Evolutionary conservation across 805 yeast species (phyloP), one percentile per base, ranked within the genome.

Genomic region (Hemisphaericaspora nanyangensis): DNA sequence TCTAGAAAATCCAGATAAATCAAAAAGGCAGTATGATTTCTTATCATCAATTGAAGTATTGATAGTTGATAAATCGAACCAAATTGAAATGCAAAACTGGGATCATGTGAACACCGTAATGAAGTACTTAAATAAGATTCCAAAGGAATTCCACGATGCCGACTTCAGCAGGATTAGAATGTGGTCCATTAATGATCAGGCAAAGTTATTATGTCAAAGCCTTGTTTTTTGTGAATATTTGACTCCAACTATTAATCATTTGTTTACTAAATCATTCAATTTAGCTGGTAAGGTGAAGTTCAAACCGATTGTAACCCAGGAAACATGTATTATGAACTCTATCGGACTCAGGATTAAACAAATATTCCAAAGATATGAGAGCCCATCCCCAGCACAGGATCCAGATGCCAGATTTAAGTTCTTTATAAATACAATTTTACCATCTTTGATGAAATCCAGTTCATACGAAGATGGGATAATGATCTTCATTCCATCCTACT

Each of bases 71-170:
- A 86, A 85, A 51, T 79, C 93, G 10, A 89, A 89, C 54, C 85
- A 88, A 22, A 70, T 90, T 47, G 85, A 86, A 54, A 85, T 84
- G 85, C 99, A 93, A 62, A 88, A 90, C 54, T 85, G 97, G 90
- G 84, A 84, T 27, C 95, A 91, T 62, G 73, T 93, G 7, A 61
- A 60, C 22, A 80, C 81, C 12, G 74, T 80, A 5, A 66, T 82
- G 49, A 79, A 80, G 46, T 80, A 82, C 55, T 49, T 89, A 40
- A 89, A 90, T 60, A 67, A 72, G 40, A 78, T 89, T 33, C 98
- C 98, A 5, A 77, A 78, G 46, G 78, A 82, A 36, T 74, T 74
- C 47, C 80, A 85, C 47, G 89, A 80, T 46, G 84, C 95, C 12
- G 99, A 93, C 61, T 93, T 93, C 60, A 79, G 93, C 41, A 75